Evolutionary conservation across 2,329 filamentous ascomycete genomes (phyloP), one percentile per base, ranked within the genome.

Genomic region (Ceratocystis papillata): DNA sequence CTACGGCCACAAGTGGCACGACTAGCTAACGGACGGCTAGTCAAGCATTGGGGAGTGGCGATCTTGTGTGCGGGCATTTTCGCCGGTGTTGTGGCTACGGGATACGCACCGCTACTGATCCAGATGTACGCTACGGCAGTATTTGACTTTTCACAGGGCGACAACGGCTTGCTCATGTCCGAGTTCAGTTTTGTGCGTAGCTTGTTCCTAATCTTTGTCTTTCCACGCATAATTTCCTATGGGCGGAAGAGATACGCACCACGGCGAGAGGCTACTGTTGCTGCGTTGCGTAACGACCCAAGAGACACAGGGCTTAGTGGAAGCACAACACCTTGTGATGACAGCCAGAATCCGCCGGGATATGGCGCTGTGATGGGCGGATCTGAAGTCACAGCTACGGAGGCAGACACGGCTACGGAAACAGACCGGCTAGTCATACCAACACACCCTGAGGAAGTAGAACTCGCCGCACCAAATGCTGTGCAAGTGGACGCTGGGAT

Each of bases 21-120:
- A 0, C 73, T 83, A 0, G 70, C 71, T 0, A 77, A 79, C 62
- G 86, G 86, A 0, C 75, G 74, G 1, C 70, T 80, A 4, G 76
- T 74, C 62, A 82, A 75, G 20, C 83, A 88, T 69, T 83, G 83
- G 28, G 86, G 87, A 1, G 79, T 87, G 0, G 74, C 87, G 2
- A 80, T 88, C 1, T 79, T 89, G 2, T 86, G 84, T 22, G 74
- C 78, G 0, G 87, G 87, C 1, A 84, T 87, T 1, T 89, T 88
- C 67, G 74, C 87, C 0, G 86, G 83, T 0, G 85, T 89, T 0
- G 79, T 82, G 1, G 86, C 87, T 0, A 88, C 87, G 0, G 85
- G 84, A 1, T 89, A 87, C 66, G 85, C 86, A 0, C 83, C 84
- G 0, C 77, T 83, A 0, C 75, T 89, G 0, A 78, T 84, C 41